Conservation (phyloP, 495 filamentous ascomycete species). For the Pseudotulostoma volvatum region DNA sequence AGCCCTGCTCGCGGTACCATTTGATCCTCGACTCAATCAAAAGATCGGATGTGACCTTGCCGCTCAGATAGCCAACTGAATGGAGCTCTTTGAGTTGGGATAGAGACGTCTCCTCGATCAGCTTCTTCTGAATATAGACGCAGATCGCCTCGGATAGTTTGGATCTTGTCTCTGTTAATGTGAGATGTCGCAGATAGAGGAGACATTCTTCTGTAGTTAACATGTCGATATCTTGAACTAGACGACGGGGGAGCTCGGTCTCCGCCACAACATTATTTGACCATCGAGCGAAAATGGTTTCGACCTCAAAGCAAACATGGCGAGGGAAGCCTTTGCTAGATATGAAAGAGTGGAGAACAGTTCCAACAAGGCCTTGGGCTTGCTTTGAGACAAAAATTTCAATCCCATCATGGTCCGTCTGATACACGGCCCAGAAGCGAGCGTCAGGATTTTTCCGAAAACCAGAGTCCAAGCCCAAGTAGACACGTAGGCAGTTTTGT, state of each 20-base stretch:
- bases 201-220: constrained; percentile 37
- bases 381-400: constrained; percentile 41
- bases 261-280: constrained; percentile 18
- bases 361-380: constrained; percentile 29
- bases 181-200: constrained; percentile 33
- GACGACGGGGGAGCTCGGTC: constrained; percentile 25
- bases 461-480: constrained; percentile 37
- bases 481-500: constrained; percentile 19
- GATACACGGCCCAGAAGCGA: constrained; percentile 41
- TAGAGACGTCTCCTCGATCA: constrained; percentile 34
- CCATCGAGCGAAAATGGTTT: constrained; percentile 28
- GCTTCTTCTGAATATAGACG: constrained; percentile 28
- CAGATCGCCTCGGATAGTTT: constrained; percentile 19
- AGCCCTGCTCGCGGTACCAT: constrained; percentile 35
- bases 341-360: constrained; percentile 40
- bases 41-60: constrained; percentile 21
- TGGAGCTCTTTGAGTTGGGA: constrained; percentile 32
- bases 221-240: constrained; percentile 36
- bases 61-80: constrained; percentile 34
- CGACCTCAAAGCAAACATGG: constrained; percentile 34
- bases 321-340: constrained; percentile 32
- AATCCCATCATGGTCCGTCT: constrained; percentile 24
- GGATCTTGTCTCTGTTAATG: constrained; percentile 19
- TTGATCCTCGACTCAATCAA: constrained; percentile 30
- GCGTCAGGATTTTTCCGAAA: constrained; percentile 29